Evolutionary conservation across 108 stramenopile species (phyloP), one percentile per base, ranked within the genome.

Genomic region (Aurantiochytrium sp.): DNA sequence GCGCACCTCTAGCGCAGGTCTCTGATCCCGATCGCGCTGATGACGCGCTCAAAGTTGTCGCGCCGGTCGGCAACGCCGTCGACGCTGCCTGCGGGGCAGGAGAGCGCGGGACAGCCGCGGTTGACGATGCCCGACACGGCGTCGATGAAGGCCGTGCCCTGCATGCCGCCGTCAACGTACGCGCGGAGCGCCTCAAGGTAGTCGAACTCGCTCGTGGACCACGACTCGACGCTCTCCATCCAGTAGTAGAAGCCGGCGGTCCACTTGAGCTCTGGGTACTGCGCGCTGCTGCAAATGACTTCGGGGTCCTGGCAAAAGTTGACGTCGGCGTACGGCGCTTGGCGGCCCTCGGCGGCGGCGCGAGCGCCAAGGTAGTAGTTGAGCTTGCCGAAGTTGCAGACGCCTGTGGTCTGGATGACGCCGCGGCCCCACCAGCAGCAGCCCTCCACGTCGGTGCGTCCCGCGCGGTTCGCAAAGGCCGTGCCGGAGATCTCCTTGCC

Each of bases 381-480:
- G 10, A 92, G 68, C 42, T 93, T 93, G 19, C 92, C 92, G 55
- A 93, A 89, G 54, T 93, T 93, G 59, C 90, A 90, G 17, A 90
- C 90, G 2, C 90, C 90, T 17, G 55, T 87, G 1, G 92, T 92
- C 65, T 92, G 92, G 55, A 93, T 92, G 3, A 92, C 92, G 17
- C 92, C 92, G 0, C 92, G 55, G 1, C 90, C 92, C 92, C 92
- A 93, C 89, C 92, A 93, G 90, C 92, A 91, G 68, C 92, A 93
- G 4, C 92, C 92, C 42, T 91, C 92, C 4, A 91, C 87, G 32
- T 93, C 92, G 32, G 91, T 93, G 54, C 92, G 81, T 27, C 90
- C 91, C 6, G 87, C 55, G 86, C 91, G 91, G 15, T 86, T 81
- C 55, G 90, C 89, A 52, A 52, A 2, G 0, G 90, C 89, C 21